Percentiles rank a stretch among this genome's conserved stretches.
Evolutionary conservation across 2,329 filamentous ascomycete species (phyloP).

Genomic region (Xylaria multiplex): DNA sequence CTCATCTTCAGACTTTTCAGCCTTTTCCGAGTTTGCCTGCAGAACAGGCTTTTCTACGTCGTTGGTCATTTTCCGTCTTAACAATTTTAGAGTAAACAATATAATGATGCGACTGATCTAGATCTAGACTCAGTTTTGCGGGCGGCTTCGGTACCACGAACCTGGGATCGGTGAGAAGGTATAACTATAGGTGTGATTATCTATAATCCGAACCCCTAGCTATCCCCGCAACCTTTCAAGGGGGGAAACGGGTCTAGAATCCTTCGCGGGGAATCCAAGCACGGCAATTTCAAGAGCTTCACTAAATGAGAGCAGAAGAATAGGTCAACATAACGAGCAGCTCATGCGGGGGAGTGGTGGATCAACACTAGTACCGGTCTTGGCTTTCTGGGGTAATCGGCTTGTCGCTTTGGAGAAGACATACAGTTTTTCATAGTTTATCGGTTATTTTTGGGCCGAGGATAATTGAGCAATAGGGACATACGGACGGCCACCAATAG

Average conservation of each 20-base stretch:
- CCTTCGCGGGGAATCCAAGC: slow-evolving; percentile 25
- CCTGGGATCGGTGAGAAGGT: neutral
- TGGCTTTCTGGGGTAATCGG: slow-evolving; percentile 19
- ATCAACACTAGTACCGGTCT: slow-evolving; percentile 6
- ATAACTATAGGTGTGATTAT: slow-evolving; percentile 1
- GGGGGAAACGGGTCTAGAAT: slow-evolving; percentile 10
- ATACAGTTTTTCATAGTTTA: no score
- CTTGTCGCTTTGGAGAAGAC: neutral
- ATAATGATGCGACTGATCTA: neutral
- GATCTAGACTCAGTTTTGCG: neutral
- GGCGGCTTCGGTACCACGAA: neutral
- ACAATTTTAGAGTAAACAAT: neutral
- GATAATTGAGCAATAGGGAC: no score
- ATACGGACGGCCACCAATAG: no score
- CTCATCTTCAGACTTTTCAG: slow-evolving; percentile 25
- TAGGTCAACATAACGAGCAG: neutral
- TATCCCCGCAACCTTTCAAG: neutral
- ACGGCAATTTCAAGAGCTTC: slow-evolving; percentile 25
- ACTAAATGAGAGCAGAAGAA: neutral
- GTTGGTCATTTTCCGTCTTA: slow-evolving; percentile 27
- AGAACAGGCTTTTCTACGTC: slow-evolving; percentile 34
- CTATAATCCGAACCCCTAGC: neutral
- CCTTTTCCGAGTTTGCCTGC: neutral
- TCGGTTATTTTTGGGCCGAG: no score
- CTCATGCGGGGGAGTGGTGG: slow-evolving; percentile 20